phyloP scores from a whole-genome alignment of 495 filamentous ascomycete genomes.

The Aspergillus incahuasiensis region DNA sequence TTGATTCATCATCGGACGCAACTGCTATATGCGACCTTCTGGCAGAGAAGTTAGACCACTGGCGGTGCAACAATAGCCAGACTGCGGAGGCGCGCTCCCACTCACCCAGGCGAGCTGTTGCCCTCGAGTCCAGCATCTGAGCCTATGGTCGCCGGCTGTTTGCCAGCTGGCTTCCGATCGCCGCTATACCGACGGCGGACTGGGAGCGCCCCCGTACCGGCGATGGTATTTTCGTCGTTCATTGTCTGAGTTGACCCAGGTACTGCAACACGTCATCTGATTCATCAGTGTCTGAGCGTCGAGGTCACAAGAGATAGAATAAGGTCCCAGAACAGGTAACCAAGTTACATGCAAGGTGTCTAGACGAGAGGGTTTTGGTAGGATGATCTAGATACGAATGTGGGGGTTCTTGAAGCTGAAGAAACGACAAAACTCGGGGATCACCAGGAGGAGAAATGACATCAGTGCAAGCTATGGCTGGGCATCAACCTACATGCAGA shows the following conservation, averaged over 20 bases:
- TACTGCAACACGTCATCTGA: conserved; percentile 24
- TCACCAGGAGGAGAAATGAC: background rate
- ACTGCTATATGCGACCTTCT: conserved; percentile 19
- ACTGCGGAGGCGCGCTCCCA: background rate
- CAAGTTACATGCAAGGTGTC: background rate
- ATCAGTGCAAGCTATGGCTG: background rate
- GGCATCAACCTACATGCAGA: background rate
- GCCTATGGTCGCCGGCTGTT: background rate
- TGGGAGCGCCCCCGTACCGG: conserved; percentile 16
- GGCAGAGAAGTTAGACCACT: conserved; percentile 1
- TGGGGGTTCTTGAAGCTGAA: background rate
- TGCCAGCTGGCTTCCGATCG: background rate
- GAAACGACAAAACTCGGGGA: background rate
- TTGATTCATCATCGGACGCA: conserved; percentile 22
- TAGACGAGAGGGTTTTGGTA: background rate
- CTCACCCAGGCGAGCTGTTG: conserved; percentile 16
- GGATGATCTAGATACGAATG: background rate
- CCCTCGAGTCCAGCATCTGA: background rate
- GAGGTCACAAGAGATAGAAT: background rate
- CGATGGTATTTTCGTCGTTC: conserved; percentile 19
- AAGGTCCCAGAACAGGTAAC: background rate
- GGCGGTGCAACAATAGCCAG: background rate
- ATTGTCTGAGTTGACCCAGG: conserved; percentile 15
- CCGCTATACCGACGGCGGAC: conserved; percentile 12
- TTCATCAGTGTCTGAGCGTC: conserved; percentile 7